Percentiles rank a stretch among this genome's conserved stretches.
Conservation (phyloP, 768 basidiomycete genomes). For the Amanita pallidorosea region DNA sequence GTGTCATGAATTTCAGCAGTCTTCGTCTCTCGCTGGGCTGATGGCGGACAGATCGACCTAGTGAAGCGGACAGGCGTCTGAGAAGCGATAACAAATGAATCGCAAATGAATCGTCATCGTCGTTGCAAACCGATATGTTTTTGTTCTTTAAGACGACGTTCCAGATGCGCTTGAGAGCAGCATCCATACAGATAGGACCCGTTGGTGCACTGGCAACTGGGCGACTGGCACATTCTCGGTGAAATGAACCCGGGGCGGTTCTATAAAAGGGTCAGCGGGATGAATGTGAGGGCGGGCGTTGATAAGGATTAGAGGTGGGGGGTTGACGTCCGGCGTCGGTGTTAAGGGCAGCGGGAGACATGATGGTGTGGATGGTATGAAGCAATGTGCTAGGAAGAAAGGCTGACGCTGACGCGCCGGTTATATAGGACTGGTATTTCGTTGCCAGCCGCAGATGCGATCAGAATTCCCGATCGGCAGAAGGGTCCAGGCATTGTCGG, state of each 20-base stretch:
- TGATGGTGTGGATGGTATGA: not conserved
- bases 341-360: not conserved
- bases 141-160: not conserved
- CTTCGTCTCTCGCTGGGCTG: not conserved
- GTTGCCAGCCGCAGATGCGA: too few relatives aligned
- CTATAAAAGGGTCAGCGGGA: not conserved
- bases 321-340: not conserved
- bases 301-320: not conserved
- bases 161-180: not conserved
- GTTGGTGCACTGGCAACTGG: not conserved
- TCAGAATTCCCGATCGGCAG: too few relatives aligned
- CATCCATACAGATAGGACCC: not conserved
- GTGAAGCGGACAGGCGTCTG: not conserved
- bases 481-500: too few relatives aligned
- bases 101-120: too few relatives aligned
- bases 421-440: too few relatives aligned
- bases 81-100: not conserved
- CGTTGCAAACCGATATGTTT: not conserved
- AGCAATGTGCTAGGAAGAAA: too few relatives aligned
- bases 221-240: not conserved
- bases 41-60: too few relatives aligned
- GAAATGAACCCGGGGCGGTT: not conserved
- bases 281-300: not conserved
- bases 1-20: not conserved
- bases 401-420: not conserved